Evolutionary conservation across 1,284 basidiomycete species (phyloP), one percentile per base, ranked within the genome.

Genomic region (Naganishia liquefaciens): DNA sequence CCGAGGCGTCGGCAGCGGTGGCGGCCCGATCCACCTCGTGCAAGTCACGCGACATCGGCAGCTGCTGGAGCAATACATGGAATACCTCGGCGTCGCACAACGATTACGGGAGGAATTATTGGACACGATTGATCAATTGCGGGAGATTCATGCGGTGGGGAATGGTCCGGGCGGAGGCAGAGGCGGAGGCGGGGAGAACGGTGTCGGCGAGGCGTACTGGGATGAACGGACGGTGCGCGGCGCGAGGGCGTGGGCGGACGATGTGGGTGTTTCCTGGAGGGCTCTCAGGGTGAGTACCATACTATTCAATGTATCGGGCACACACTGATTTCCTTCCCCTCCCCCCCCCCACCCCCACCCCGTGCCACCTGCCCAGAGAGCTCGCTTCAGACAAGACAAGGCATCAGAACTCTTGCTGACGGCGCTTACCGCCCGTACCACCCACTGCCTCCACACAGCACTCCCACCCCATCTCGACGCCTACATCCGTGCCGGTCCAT

Each of bases 241-340:
- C 7, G 72, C 73, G 9, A 67, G 67, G 2, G 73, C 73, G 11
- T 79, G 78, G 78, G 67, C 71, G 1, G 63, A 64, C 5, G 78
- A 79, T 70, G 54, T 49, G 0, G 72, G 68, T 17, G 71, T 68
- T 13, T 71, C 74, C 6, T 78, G 72, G 67, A 69, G 78, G n/a
- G 72, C 73, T 44, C 63, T 78, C 19, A 68, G 75, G 67, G 78
- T 78, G 63, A 62, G 75, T 71, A 6, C 17, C 30, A 42, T n/a
- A 11, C 30, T 55, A 23, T 25, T 19, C n/a, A 25, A 19, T 9
- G 11, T n/a, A 5, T 42, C 50, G 11, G 23, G n/a, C 39, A 17
- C 30, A 7, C 19, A 40, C 33, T 55, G 10, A 44, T 17, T n/a
- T 46, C 37, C 23, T 42, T 62, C 23, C 30, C 13, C 28, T 19